Conservation (phyloP, 2,329 filamentous ascomycete species). For the Beauveria medogensis region DNA sequence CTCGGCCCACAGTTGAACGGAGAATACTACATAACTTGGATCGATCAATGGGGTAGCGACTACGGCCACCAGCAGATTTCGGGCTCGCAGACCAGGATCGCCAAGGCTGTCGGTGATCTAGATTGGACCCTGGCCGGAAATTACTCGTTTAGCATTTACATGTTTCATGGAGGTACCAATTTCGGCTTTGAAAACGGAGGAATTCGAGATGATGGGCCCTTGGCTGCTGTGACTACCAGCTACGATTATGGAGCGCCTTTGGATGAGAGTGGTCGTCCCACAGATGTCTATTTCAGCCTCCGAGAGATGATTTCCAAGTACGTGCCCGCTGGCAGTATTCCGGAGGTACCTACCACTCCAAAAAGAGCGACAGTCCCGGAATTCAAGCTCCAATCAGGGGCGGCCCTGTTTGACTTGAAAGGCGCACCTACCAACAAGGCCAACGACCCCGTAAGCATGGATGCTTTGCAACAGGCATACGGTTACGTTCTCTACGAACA, state of each 20-base stretch:
- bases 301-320: constrained; percentile 31
- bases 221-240: constrained; percentile 33
- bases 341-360: constrained; percentile 26
- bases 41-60: constrained; percentile 35
- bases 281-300: constrained; percentile 33
- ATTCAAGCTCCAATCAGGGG: constrained; percentile 29
- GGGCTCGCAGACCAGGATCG: constrained; percentile 18
- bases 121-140: constrained; percentile 29
- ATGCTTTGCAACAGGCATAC: constrained; percentile 34
- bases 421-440: constrained; percentile 18
- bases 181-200: constrained; percentile 40
- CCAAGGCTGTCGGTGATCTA: constrained; percentile 25
- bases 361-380: constrained; percentile 25
- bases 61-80: constrained; percentile 28
- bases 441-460: constrained; percentile 33
- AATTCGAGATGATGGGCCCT: constrained; percentile 30
- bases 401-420: constrained; percentile 29
- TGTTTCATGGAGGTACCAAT: constrained; percentile 46
- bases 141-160: constrained; percentile 40
- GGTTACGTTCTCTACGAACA: constrained; percentile 38
- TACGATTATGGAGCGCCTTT: constrained; percentile 44
- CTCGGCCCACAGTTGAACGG: constrained; percentile 39
- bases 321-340: constrained; percentile 27
- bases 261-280: constrained; percentile 40
- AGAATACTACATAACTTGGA: constrained; percentile 39